phyloP scores from a whole-genome alignment of 768 basidiomycete genomes.

The Boletus subcaerulescens region DNA sequence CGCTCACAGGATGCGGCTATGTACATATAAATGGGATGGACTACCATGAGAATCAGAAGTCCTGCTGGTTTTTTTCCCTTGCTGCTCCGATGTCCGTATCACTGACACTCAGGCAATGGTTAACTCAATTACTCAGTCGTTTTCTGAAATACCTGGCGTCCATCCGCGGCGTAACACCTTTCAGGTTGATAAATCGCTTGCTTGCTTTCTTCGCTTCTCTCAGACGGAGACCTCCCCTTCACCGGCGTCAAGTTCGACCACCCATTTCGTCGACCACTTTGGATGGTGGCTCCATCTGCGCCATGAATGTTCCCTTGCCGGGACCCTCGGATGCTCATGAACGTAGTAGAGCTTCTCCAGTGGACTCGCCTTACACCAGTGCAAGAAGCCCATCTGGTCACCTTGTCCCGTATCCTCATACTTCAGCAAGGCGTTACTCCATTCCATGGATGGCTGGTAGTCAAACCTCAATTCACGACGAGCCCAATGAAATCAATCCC shows the following conservation, averaged over 20 bases:
- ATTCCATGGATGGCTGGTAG: conserved; percentile 6
- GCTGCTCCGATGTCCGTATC: background rate
- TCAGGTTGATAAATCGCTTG: background rate
- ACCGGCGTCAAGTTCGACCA: background rate
- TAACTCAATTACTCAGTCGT: conserved; percentile 1
- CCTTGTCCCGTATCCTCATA: conserved; percentile 14
- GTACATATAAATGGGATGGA: too few relatives aligned
- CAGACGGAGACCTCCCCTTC: background rate
- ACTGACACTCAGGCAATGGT: background rate
- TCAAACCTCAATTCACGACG: conserved; percentile 15
- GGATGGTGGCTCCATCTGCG: conserved; percentile 3
- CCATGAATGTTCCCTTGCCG: conserved; percentile 15
- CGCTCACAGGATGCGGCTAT: too few relatives aligned
- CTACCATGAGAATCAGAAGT: too few relatives aligned
- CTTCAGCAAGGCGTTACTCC: conserved; percentile 10
- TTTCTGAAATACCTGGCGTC: conserved; percentile 2
- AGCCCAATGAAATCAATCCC: conserved; percentile 8
- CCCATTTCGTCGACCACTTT: background rate
- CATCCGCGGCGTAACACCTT: background rate
- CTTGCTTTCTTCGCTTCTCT: conserved; percentile 2
- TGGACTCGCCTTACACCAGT: conserved; percentile 11
- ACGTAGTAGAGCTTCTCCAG: conserved; percentile 5
- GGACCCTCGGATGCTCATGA: conserved; percentile 1
- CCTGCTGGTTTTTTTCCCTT: too few relatives aligned
- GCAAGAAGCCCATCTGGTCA: conserved; percentile 20